Percentiles rank a stretch among this genome's conserved stretches.
These are phyloP conservation scores for Phytomonas sp. DNA, from an alignment of 208 protist species.

Conservation along the genomic window DNA sequence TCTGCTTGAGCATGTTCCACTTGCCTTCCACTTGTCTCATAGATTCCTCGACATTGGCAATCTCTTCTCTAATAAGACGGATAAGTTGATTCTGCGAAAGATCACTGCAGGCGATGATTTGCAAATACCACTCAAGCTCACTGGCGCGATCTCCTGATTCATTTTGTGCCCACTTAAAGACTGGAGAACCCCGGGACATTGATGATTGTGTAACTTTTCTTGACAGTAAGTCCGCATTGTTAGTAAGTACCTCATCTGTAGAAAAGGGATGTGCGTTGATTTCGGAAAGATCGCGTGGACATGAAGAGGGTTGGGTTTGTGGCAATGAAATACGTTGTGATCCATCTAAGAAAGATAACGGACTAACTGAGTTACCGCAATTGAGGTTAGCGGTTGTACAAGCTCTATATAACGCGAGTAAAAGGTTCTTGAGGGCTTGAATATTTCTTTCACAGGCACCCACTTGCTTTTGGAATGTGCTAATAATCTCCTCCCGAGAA, in stretches of 20 bases:
- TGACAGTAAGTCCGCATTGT: neutral
- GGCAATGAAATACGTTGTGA: neutral
- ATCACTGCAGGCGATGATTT: neutral
- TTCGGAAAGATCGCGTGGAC: neutral
- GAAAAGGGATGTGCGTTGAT: neutral
- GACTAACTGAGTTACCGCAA: neutral
- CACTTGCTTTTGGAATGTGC: neutral
- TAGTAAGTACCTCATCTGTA: neutral
- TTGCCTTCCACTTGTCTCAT: neutral
- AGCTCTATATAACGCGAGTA: neutral
- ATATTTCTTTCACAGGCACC: neutral
- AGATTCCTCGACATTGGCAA: neutral
- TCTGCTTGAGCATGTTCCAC: slow-evolving; percentile 1
- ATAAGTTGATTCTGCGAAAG: neutral
- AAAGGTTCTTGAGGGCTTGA: neutral
- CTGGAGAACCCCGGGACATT: neutral
- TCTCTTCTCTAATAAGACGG: neutral
- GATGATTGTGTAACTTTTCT: neutral
- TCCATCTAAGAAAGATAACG: neutral
- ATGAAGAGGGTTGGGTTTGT: neutral
- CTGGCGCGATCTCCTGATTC: neutral
- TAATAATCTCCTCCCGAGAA: neutral
- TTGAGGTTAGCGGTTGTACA: neutral
- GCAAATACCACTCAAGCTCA: neutral
- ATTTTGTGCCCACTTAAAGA: neutral